Base-by-base conservation (phyloP, 495 filamentous ascomycete species). In the Terfezia claveryi region DNA sequence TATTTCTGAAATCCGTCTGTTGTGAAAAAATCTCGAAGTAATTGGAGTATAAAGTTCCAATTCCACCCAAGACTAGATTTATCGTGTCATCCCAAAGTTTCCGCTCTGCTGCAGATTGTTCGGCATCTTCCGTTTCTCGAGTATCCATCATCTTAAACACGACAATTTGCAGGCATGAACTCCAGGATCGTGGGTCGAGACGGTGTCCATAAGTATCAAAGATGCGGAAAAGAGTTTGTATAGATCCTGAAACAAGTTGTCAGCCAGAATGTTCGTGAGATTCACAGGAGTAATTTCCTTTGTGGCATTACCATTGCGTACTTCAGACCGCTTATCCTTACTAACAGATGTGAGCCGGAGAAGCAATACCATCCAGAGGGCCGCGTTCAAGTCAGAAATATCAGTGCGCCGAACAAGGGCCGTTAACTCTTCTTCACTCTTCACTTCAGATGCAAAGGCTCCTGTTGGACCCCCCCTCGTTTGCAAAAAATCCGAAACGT, bases 161-260 rank as follows among this genome's bases (percentile, higher is more conserved):
- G 8, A 94, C 81, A 10, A 77, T 76, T 55, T 81, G 80, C 51
- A 94, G 74, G 64, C 86, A 94, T 51, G 87, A 71, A 37, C 78
- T 79, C 89, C 87, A 94, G 10, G 87, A 81, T 60, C 80, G 75
- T 0, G 83, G 76, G 10, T 76, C 79, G 11, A 96, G 73, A 52
- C 81, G 79, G 61, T 89, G 84, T 32, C 83, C 87, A 56, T 87
- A 87, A 4, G 84, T 87, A 68, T 92, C 85, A 58, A 96, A 87
- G 53, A 96, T 95, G 38, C 87, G 75, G 54, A 95, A 76, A 14
- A 95, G 69, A 0, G 87, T 94, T 64, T 93, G 88, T 37, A 96
- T 80, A 7, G 87, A 84, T 56, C 74, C 73, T 77, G 52, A 14
- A 46, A 9, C 7, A 36, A 51, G 37, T 37, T 4, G 27, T 51